phyloP scores from a whole-genome alignment of 2,329 filamentous ascomycete species.

The Colletotrichum tanaceti region DNA sequence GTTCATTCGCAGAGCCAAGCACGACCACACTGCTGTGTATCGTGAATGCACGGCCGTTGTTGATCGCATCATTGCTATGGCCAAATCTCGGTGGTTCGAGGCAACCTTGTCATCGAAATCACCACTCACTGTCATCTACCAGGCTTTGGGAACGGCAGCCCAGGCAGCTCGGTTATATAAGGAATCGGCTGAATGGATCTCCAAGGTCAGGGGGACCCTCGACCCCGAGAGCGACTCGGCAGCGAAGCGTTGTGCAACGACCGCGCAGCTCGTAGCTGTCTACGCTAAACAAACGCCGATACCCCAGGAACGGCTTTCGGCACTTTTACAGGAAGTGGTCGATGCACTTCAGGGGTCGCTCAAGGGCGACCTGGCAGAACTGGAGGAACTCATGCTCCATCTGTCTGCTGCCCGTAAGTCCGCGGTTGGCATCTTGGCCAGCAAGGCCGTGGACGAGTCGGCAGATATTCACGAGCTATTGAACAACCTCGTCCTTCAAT shows the following conservation, averaged over 20 bases:
- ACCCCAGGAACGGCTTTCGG: conserved; percentile 52
- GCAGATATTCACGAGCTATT: conserved; percentile 53
- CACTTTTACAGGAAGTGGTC: conserved; percentile 60
- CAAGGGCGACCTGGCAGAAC: conserved; percentile 67
- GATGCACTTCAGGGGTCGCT: conserved; percentile 68
- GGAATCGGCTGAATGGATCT: conserved; percentile 68
- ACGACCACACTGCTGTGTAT: conserved; percentile 52
- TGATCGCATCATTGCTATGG: conserved; percentile 47
- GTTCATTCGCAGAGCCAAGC: conserved; percentile 64
- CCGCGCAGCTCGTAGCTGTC: conserved; percentile 67
- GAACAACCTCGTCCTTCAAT: conserved; percentile 67
- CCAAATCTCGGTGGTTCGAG: conserved; percentile 51
- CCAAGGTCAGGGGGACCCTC: conserved; percentile 56
- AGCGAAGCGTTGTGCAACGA: conserved; percentile 63
- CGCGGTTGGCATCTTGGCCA: conserved; percentile 59
- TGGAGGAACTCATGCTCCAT: conserved; percentile 70
- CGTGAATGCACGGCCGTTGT: conserved; percentile 53
- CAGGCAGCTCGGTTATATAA: conserved; percentile 58
- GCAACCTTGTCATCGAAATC: conserved; percentile 54
- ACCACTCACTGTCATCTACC: conserved; percentile 61
- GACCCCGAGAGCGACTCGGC: conserved; percentile 57
- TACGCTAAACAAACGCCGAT: conserved; percentile 59
- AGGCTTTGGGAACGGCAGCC: conserved; percentile 63
- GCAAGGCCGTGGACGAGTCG: conserved; percentile 16
- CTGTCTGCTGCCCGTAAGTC: conserved; percentile 67